Conservation (phyloP, 2,329 filamentous ascomycete genomes). For the Sporothrix luriei region DNA sequence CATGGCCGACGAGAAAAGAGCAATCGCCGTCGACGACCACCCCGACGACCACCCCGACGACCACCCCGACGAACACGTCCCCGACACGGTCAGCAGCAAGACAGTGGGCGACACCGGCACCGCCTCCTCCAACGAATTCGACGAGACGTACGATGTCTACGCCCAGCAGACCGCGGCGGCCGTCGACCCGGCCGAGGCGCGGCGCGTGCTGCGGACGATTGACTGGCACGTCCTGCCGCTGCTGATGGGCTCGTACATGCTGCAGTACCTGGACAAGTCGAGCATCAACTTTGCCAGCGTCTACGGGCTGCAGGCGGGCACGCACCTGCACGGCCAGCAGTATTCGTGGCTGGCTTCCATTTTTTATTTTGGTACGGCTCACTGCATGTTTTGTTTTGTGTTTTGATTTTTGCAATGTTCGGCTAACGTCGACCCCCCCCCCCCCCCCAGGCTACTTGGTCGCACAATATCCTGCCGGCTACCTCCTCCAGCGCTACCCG, state of each 20-base stretch:
- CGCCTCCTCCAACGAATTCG: neutral
- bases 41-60: neutral
- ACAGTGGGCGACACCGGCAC: no score
- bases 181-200: conserved; percentile 36
- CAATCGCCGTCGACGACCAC: neutral
- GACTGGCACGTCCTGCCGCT: conserved; percentile 60
- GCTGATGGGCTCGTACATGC: conserved; percentile 59
- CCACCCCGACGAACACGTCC: neutral
- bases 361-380: conserved; percentile 30
- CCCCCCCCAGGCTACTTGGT: conserved; percentile 27
- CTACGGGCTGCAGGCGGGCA: conserved; percentile 32
- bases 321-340: conserved; percentile 41
- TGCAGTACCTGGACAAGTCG: conserved; percentile 64
- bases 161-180: neutral
- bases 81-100: neutral
- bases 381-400: no score
- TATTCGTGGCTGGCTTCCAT: conserved; percentile 41
- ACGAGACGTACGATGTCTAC: conserved; percentile 20
- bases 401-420: no score
- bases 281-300: conserved; percentile 36
- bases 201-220: conserved; percentile 57
- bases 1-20: conserved; percentile 4
- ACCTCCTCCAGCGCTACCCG: conserved; percentile 42
- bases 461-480: conserved; percentile 41
- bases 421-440: no score